Evolutionary conservation across 352 stramenopile species (phyloP).

Genomic region (Globisporangium okanoganense): DNA sequence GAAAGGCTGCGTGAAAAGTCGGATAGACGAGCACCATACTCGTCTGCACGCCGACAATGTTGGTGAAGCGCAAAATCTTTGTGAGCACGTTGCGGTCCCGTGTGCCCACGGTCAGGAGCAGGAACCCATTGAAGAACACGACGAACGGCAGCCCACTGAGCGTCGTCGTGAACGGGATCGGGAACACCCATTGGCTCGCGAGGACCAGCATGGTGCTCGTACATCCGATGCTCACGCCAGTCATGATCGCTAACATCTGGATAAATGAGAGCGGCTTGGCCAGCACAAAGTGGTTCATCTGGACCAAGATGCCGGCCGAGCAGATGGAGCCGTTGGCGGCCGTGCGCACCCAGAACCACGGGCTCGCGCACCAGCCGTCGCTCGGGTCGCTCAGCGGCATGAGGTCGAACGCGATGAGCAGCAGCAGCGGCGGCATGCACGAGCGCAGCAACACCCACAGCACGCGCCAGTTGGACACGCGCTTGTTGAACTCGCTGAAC

Average conservation of each 20-base stretch:
- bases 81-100: not conserved
- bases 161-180: not conserved
- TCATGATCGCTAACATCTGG: not conserved
- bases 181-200: slow-evolving; percentile 1
- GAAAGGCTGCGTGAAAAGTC: not conserved
- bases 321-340: not conserved
- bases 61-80: not conserved
- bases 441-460: not conserved
- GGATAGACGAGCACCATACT: not conserved
- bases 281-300: not conserved
- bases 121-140: not conserved
- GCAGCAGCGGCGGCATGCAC: not conserved
- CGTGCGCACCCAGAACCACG: not conserved
- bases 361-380: not conserved
- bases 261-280: not conserved
- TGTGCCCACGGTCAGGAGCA: not conserved
- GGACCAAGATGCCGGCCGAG: not conserved
- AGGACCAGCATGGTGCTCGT: not conserved
- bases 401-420: slow-evolving; percentile 1
- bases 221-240: not conserved
- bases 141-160: not conserved
- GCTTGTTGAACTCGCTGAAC: slow-evolving; percentile 2
- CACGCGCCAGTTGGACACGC: not conserved
- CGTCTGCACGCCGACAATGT: not conserved
- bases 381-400: not conserved